A percentile compares a stretch with the other conserved stretches of the same genome.
Evolutionary conservation across 441 rosid genomes (phyloP).

Genomic region (Erodium trifolium): DNA sequence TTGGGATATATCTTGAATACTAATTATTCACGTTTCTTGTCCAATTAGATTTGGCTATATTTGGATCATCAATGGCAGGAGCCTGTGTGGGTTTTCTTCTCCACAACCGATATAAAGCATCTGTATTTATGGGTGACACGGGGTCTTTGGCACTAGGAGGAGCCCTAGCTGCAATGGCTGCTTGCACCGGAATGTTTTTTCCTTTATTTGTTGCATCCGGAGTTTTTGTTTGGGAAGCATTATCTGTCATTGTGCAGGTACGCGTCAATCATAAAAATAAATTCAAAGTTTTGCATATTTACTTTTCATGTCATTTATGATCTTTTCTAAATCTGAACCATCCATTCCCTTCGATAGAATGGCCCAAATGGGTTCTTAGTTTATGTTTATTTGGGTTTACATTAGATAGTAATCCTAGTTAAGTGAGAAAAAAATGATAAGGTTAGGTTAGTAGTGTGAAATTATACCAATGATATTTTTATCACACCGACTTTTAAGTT

Average conservation of each 20-base stretch:
- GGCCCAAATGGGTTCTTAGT: neutral
- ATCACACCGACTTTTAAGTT: too few relatives aligned
- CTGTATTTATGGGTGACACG: conserved; percentile 71
- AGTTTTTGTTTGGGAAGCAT: conserved; percentile 55
- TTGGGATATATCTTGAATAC: neutral
- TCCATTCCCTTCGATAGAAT: too few relatives aligned
- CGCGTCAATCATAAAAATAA: neutral
- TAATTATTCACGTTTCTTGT: conserved; percentile 14
- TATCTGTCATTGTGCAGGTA: conserved; percentile 70
- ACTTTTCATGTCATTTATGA: too few relatives aligned
- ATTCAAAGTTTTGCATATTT: too few relatives aligned
- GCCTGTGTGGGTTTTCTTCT: conserved; percentile 84
- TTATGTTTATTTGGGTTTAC: too few relatives aligned
- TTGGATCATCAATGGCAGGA: conserved; percentile 95
- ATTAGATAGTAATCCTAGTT: too few relatives aligned
- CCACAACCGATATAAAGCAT: conserved; percentile 76
- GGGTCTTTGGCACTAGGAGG: conserved; percentile 89
- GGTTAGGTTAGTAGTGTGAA: too few relatives aligned
- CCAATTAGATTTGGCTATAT: conserved; percentile 60
- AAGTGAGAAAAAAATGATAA: too few relatives aligned
- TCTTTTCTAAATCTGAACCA: too few relatives aligned
- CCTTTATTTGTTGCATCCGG: conserved; percentile 78
- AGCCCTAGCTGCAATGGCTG: conserved; percentile 93
- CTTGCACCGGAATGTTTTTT: conserved; percentile 86
- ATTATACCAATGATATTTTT: too few relatives aligned